These are phyloP conservation scores for Ganoderma lingzhi DNA, from an alignment of 1,284 basidiomycete species.

Conservation along the genomic window DNA sequence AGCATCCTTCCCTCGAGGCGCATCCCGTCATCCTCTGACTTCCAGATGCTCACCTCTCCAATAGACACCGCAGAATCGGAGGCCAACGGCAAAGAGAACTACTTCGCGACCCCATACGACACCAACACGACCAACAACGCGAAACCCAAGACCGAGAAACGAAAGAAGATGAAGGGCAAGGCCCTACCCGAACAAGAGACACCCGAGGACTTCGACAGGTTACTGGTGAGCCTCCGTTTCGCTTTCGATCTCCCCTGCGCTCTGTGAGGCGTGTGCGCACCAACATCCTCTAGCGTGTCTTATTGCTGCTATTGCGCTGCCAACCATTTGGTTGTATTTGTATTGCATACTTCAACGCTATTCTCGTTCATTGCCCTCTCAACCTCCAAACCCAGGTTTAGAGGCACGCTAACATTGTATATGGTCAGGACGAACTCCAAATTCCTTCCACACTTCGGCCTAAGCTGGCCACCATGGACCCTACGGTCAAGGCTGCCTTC, in stretches of 20 bases:
- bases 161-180: constrained; percentile 45
- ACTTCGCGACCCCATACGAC: constrained; percentile 44
- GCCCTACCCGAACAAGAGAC: constrained; percentile 47
- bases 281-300: too few relatives aligned
- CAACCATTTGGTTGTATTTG: too few relatives aligned
- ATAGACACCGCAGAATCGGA: constrained; percentile 46
- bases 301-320: too few relatives aligned
- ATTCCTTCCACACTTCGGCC: constrained; percentile 80
- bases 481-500: constrained; percentile 90
- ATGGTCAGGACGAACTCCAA: constrained; percentile 79
- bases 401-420: constrained; percentile 15
- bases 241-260: background rate
- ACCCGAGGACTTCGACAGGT: constrained; percentile 73
- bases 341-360: too few relatives aligned
- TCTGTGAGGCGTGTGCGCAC: background rate
- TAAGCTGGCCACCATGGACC: constrained; percentile 81
- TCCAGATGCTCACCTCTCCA: constrained; percentile 71
- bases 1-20: constrained; percentile 73
- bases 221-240: constrained; percentile 59
- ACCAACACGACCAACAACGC: constrained; percentile 34
- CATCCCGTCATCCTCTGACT: constrained; percentile 65
- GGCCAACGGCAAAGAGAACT: constrained; percentile 70
- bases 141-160: constrained; percentile 38
- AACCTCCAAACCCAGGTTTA: background rate
- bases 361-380: background rate